phyloP scores from a whole-genome alignment of 805 yeast genomes.

The Priceomyces melissophilus region DNA sequence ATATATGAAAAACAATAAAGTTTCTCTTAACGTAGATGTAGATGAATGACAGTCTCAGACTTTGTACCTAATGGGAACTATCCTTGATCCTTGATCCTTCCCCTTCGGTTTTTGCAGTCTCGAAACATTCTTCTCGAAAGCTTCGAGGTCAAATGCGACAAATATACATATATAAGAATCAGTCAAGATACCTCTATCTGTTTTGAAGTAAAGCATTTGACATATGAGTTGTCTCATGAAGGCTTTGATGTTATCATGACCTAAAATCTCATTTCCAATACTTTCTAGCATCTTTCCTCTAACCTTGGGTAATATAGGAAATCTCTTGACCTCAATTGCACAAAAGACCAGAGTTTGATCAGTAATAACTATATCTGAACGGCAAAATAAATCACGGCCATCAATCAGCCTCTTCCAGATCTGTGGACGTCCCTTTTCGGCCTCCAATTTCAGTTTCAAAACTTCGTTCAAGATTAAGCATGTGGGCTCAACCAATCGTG shows the following conservation, averaged over 20 bases:
- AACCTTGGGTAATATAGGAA: background rate
- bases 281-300: background rate
- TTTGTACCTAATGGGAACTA: constrained; percentile 1
- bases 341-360: background rate
- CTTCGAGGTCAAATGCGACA: background rate
- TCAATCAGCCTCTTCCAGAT: background rate
- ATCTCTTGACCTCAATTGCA: background rate
- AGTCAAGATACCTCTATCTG: background rate
- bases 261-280: background rate
- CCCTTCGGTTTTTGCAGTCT: background rate
- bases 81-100: background rate
- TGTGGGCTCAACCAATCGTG: background rate
- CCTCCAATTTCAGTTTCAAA: background rate
- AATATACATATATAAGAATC: background rate
- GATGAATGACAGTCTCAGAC: constrained; percentile 3
- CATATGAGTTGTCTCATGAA: background rate
- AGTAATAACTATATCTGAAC: background rate
- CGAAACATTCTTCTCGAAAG: background rate
- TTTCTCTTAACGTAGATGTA: constrained; percentile 1
- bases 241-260: background rate
- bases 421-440: background rate
- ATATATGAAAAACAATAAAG: too few species aligned
- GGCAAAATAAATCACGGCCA: background rate
- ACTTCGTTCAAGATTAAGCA: background rate
- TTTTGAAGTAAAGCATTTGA: constrained; percentile 1